Percentiles rank a stretch among this genome's conserved stretches.
Evolutionary conservation across 2,329 filamentous ascomycete species (phyloP).

Genomic region (Arthrobotrys megalospora): DNA sequence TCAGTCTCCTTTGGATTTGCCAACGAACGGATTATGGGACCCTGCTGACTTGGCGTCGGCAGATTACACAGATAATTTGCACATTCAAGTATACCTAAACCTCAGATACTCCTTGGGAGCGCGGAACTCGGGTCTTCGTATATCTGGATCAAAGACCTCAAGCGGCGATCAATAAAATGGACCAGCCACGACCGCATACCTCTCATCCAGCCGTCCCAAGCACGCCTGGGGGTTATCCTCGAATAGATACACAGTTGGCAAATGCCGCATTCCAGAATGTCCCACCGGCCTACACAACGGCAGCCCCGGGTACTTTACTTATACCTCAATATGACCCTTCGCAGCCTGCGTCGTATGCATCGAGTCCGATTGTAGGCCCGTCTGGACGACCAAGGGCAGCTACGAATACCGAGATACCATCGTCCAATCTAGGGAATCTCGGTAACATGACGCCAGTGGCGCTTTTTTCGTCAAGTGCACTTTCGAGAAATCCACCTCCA

Average conservation of each 20-base stretch:
- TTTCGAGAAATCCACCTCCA: slow-evolving; percentile 50
- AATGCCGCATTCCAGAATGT: slow-evolving; percentile 53
- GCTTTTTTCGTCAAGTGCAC: slow-evolving; percentile 54
- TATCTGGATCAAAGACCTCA: slow-evolving; percentile 7
- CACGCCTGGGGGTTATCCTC: slow-evolving; percentile 56
- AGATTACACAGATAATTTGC: slow-evolving; percentile 45
- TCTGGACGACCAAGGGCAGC: slow-evolving; percentile 55
- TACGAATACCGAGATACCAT: slow-evolving; percentile 58
- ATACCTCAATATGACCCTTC: slow-evolving; percentile 60
- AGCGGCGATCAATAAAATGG: slow-evolving; percentile 38
- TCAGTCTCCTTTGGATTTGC: slow-evolving; percentile 34
- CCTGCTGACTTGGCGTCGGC: slow-evolving; percentile 52
- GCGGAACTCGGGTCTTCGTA: not conserved
- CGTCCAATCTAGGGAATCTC: slow-evolving; percentile 54
- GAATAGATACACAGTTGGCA: slow-evolving; percentile 56
- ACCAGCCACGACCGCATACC: slow-evolving; percentile 59
- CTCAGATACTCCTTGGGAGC: slow-evolving; percentile 4
- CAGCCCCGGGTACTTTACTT: slow-evolving; percentile 39
- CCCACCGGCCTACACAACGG: slow-evolving; percentile 48
- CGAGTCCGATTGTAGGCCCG: slow-evolving; percentile 54
- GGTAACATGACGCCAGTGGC: slow-evolving; percentile 60
- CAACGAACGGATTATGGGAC: slow-evolving; percentile 23
- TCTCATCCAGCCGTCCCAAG: slow-evolving; percentile 55
- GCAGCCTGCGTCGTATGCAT: slow-evolving; percentile 59
- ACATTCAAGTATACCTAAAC: not conserved